phyloP scores from a whole-genome alignment of 1,284 basidiomycete genomes.

The Puccinia hordei region DNA sequence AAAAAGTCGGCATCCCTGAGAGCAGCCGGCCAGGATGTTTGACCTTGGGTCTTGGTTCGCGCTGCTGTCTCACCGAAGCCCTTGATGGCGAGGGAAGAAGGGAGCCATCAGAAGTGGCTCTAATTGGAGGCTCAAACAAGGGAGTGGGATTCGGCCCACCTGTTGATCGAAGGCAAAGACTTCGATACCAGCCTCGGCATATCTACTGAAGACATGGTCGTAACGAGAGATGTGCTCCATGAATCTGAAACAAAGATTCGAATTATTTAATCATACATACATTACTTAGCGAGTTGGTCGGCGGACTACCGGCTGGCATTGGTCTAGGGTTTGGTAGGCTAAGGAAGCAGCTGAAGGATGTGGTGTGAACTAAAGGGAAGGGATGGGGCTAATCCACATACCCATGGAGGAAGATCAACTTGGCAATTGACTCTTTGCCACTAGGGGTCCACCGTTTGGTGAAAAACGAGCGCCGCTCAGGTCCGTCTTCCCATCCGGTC shows the following conservation, averaged over 20 bases:
- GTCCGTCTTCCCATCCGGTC: constrained; percentile 30
- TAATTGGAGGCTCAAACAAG: constrained; percentile 2
- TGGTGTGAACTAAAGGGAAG: background rate
- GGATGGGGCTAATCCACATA: constrained; percentile 14
- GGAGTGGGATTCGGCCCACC: constrained; percentile 43
- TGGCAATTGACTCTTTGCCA: constrained; percentile 39
- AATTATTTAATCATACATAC: background rate
- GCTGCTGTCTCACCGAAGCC: constrained; percentile 60
- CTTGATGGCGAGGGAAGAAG: background rate
- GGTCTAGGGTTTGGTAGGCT: background rate
- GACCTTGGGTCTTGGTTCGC: constrained; percentile 57
- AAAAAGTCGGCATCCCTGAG: constrained; percentile 59
- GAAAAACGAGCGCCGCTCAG: constrained; percentile 51
- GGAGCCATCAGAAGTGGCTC: background rate
- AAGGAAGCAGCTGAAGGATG: background rate
- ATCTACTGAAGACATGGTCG: constrained; percentile 59
- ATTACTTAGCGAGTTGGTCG: background rate
- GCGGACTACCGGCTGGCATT: background rate
- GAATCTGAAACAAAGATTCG: constrained; percentile 56
- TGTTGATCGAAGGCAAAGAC: constrained; percentile 61
- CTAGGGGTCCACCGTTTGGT: constrained; percentile 54
- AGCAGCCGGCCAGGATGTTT: constrained; percentile 59
- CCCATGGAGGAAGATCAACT: constrained; percentile 56
- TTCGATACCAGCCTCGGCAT: constrained; percentile 59
- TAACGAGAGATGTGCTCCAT: constrained; percentile 61